Evolutionary conservation across 768 basidiomycete genomes (phyloP).

Genomic region (Rhodotorula sphaerocarpa): DNA sequence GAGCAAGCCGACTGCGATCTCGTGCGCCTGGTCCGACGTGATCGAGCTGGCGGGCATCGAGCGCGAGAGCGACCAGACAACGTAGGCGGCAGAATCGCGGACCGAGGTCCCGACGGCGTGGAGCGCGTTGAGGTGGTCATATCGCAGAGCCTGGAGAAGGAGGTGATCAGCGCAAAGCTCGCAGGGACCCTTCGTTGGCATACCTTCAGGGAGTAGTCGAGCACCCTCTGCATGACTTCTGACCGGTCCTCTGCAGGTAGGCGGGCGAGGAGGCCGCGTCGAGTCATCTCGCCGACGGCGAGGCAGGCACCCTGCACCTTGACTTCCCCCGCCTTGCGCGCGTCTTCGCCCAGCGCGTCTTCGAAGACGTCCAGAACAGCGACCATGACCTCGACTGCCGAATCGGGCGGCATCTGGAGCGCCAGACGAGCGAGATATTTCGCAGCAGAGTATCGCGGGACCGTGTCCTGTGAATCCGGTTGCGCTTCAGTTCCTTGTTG

Average conservation of each 20-base stretch:
- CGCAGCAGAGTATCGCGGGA: slow-evolving; percentile 88
- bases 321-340: slow-evolving; percentile 61
- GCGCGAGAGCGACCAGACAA: slow-evolving; percentile 86
- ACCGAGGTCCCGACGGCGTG: slow-evolving; percentile 92
- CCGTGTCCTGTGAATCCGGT: slow-evolving; percentile 61
- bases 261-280: slow-evolving; percentile 57
- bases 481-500: not conserved
- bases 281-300: slow-evolving; percentile 83
- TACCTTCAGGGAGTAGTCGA: slow-evolving; percentile 77
- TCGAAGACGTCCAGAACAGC: slow-evolving; percentile 67
- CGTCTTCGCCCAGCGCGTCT: slow-evolving; percentile 55
- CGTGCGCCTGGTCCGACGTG: slow-evolving; percentile 56
- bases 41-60: slow-evolving; percentile 51
- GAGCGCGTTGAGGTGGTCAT: slow-evolving; percentile 81
- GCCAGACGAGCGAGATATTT: slow-evolving; percentile 82
- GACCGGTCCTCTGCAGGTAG: slow-evolving; percentile 38
- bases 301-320: slow-evolving; percentile 94
- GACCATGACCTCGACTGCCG: slow-evolving; percentile 71
- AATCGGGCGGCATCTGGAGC: slow-evolving; percentile 66
- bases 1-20: slow-evolving; percentile 64
- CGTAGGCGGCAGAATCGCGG: slow-evolving; percentile 88
- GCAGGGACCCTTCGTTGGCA: not conserved
- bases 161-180: not conserved
- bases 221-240: slow-evolving; percentile 55
- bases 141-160: slow-evolving; percentile 64